Conservation (phyloP, 257 asterid genomes). For the Forsythia suspensa region DNA sequence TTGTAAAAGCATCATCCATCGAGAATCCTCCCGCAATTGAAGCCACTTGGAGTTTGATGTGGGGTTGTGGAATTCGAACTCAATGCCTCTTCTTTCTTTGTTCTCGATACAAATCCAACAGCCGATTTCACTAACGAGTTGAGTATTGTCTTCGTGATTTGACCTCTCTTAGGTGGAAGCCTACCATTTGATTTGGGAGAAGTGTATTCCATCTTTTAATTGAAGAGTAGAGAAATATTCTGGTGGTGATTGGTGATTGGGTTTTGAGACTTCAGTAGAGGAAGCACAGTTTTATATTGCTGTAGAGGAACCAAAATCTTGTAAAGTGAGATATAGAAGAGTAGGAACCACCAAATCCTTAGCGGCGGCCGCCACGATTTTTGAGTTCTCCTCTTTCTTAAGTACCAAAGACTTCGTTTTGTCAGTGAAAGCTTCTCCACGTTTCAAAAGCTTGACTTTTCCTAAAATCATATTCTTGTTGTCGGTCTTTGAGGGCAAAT, state of each 20-base stretch:
- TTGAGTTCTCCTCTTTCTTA: too few species aligned
- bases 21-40: conserved; percentile 6
- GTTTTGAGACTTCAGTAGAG: too few species aligned
- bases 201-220: not conserved
- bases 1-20: not conserved
- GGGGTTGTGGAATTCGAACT: conserved; percentile 19
- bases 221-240: not conserved
- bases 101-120: conserved; percentile 7
- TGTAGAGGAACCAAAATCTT: too few species aligned
- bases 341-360: too few species aligned
- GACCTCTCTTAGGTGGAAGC: conserved; percentile 12
- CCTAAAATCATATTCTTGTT: too few species aligned
- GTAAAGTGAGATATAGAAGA: too few species aligned
- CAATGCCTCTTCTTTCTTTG: not conserved
- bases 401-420: too few species aligned
- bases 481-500: too few species aligned
- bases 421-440: too few species aligned
- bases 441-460: too few species aligned
- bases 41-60: conserved; percentile 17
- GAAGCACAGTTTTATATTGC: too few species aligned
- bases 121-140: conserved; percentile 27
- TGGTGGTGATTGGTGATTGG: not conserved
- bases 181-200: not conserved
- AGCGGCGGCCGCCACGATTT: too few species aligned
- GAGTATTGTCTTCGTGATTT: conserved; percentile 20